Evolutionary conservation across 1,284 basidiomycete species (phyloP).

Genomic region (Leccinum holopus): DNA sequence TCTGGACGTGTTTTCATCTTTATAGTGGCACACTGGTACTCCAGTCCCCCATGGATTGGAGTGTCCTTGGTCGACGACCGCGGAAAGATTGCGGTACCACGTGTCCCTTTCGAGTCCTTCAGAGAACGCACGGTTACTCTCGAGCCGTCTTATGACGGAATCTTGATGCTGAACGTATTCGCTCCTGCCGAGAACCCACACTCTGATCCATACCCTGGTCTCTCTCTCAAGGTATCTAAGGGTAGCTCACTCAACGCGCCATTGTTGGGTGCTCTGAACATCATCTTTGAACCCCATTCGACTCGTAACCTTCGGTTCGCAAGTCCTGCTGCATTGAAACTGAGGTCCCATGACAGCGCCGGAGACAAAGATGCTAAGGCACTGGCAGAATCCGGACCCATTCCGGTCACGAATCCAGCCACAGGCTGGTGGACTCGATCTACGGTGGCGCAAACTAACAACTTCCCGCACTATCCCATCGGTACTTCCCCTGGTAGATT

Average conservation of each 20-base stretch:
- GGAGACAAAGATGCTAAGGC: not conserved
- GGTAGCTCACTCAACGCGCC: not conserved
- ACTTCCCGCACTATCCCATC: conserved; percentile 5
- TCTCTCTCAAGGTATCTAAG: conserved; percentile 6
- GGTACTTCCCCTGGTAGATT: conserved; percentile 5
- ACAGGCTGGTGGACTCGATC: conserved; percentile 17
- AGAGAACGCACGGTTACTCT: not conserved
- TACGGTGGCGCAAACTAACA: not conserved
- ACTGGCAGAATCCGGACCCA: not conserved
- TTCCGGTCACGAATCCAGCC: conserved; percentile 15
- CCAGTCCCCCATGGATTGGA: not conserved
- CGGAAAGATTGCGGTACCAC: conserved; percentile 4
- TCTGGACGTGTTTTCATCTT: not conserved
- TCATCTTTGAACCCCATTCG: conserved; percentile 13
- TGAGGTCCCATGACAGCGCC: not conserved
- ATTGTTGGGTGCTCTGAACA: conserved; percentile 14
- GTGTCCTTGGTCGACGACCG: conserved; percentile 12
- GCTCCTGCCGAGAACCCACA: not conserved
- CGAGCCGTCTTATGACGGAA: conserved; percentile 9
- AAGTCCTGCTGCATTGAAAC: conserved; percentile 2
- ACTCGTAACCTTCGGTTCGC: conserved; percentile 15
- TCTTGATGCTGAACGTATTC: conserved; percentile 9
- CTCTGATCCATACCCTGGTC: conserved; percentile 11
- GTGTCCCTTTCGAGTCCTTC: not conserved
- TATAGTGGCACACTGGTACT: conserved; percentile 10